Evolutionary conservation across 164 flowering plant species (phyloP).

Genomic region (Platanus orientalis): DNA sequence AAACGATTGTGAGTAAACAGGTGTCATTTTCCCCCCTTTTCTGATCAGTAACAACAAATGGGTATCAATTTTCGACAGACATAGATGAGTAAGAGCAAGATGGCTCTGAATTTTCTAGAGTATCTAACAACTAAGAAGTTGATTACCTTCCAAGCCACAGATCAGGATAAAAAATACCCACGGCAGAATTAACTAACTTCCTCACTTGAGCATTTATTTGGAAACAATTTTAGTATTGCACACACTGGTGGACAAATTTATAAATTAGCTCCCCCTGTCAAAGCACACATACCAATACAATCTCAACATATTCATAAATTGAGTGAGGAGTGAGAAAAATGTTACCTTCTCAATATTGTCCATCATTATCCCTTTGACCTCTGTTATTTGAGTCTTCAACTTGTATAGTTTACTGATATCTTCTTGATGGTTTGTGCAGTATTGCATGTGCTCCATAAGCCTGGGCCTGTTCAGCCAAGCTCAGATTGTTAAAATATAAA

Average conservation of each 20-base stretch:
- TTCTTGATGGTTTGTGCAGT: conserved; percentile 79
- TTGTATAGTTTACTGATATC: conserved; percentile 81
- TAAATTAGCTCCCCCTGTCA: background rate
- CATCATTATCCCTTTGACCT: conserved; percentile 92
- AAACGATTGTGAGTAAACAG: background rate
- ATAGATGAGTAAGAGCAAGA: too few species aligned
- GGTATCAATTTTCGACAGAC: too few species aligned
- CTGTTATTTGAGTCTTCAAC: conserved; percentile 79
- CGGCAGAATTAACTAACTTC: too few species aligned
- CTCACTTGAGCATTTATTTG: background rate
- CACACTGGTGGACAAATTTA: background rate
- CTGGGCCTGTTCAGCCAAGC: conserved; percentile 49
- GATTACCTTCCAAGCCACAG: too few species aligned
- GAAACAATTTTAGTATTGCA: background rate
- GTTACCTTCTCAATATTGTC: conserved; percentile 91
- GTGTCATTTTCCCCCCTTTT: too few species aligned
- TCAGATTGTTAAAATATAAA: conserved; percentile 2
- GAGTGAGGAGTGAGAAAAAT: background rate
- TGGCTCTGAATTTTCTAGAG: too few species aligned
- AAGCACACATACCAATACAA: background rate
- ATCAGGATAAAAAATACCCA: too few species aligned
- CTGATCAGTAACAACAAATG: too few species aligned
- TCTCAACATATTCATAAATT: background rate
- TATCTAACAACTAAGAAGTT: too few species aligned
- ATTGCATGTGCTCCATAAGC: conserved; percentile 90